Evolutionary conservation across 371 early-diverging fungal genomes (phyloP), one percentile per base, ranked within the genome.

Genomic region (Lichtheimia ramosa): DNA sequence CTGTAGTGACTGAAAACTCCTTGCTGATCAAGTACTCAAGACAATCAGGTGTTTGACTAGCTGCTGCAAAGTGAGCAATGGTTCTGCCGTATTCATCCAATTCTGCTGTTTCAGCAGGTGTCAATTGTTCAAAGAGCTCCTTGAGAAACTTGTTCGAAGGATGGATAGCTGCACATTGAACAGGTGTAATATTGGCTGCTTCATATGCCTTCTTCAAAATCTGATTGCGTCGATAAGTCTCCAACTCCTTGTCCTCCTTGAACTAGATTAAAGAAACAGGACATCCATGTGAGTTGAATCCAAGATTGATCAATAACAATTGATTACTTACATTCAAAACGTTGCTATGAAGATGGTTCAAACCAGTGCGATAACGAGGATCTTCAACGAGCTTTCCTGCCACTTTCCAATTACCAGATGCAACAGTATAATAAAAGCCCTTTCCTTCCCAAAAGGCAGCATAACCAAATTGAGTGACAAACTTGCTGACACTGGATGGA

Each of bases 41-140:
- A 24, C 80, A 79, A 15, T 56, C 83, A 16, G 80, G 63, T 5
- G 81, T 79, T 12, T 73, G 68, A 51, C 81, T 82, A 2, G 70
- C 81, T 27, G 83, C 84, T n/a, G 87, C 84, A 72, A 76, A 87
- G 60, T 85, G 84, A 7, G 81, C 73, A 18, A 82, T 70, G 3
- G 71, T 79, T 48, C 87, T 70, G 0, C 82, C 81, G 39, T 61
- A 58, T 0, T 65, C 64, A 58, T 87, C 87, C 0, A 68, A 62
- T 14, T 73, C 69, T 0, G 69, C 43, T 5, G 69, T 62, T 51
- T 80, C 81, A 14, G 67, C 61, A n/a, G 75, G 59, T 48, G 79
- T 68, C 20, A 85, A 58, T 4, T 61, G 57, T 27, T 70, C 74
- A 54, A 56, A 79, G 5, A 87, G 58, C 27, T 74, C 74, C 20